These are phyloP conservation scores for Bjerkandera adusta DNA, from an alignment of 1,284 basidiomycete genomes.

Conservation along the genomic window DNA sequence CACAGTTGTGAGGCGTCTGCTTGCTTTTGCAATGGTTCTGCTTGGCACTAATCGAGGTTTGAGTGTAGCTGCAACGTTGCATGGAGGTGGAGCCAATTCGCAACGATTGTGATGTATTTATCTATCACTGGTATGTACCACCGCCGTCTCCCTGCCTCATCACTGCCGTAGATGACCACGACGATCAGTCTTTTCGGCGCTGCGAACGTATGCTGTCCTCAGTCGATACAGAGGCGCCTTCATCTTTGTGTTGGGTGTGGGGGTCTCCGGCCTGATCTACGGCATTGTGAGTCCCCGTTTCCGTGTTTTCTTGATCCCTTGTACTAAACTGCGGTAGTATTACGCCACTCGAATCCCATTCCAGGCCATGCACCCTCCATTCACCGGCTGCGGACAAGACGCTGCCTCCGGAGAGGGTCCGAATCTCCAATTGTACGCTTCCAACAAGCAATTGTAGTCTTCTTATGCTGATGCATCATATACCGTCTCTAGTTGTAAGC, in stretches of 20 bases:
- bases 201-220: conserved; percentile 22
- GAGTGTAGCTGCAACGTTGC: conserved; percentile 7
- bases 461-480: neutral
- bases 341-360: conserved; percentile 9
- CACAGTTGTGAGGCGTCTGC: no score
- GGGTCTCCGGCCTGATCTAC: conserved; percentile 13
- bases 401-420: conserved; percentile 1
- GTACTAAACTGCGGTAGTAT: neutral
- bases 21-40: no score
- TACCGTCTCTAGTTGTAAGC: neutral
- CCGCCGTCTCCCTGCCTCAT: neutral
- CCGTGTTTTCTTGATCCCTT: neutral
- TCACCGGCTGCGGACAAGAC: conserved; percentile 12
- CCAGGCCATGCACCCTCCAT: conserved; percentile 10
- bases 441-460: neutral
- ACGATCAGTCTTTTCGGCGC: conserved; percentile 17
- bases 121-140: conserved; percentile 19
- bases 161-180: neutral
- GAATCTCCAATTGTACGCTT: conserved; percentile 9
- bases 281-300: conserved; percentile 16
- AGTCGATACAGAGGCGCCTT: conserved; percentile 13
- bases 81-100: conserved; percentile 13
- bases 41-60: neutral
- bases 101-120: conserved; percentile 12
- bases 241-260: conserved; percentile 12